These are phyloP conservation scores for Macrotyloma uniflorum DNA, from an alignment of 306 rosid species.

Conservation along the genomic window DNA sequence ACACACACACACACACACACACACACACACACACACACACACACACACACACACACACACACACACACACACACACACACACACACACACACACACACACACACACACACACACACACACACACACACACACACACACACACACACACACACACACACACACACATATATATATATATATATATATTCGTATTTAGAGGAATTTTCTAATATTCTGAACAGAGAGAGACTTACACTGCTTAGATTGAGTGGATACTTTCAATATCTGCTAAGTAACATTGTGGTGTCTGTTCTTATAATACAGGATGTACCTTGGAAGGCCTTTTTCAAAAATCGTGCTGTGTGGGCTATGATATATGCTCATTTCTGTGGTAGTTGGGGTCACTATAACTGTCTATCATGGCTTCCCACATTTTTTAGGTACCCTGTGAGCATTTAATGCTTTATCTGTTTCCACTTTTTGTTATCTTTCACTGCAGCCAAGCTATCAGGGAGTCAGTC, in stretches of 20 bases:
- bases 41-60: no score
- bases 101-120: no score
- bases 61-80: no score
- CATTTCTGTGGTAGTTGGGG: conserved; percentile 99
- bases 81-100: no score
- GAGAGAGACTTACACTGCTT: background rate
- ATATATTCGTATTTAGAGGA: background rate
- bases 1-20: no score
- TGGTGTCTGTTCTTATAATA: conserved; percentile 35
- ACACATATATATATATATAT: no score
- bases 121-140: no score
- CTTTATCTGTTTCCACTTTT: conserved; percentile 20
- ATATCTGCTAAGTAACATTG: conserved; percentile 6
- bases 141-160: no score
- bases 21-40: no score
- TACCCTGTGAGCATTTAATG: conserved; percentile 36
- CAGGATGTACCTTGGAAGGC: conserved; percentile 95
- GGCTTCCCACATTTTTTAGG: conserved; percentile 99
- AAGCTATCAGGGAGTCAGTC: conserved; percentile 1
- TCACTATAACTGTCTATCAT: conserved; percentile 90
- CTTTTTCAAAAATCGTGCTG: conserved; percentile 78
- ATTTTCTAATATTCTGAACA: conserved; percentile 4
- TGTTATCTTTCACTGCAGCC: conserved; percentile 19
- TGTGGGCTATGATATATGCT: conserved; percentile 97
- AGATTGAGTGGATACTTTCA: background rate